Conservation (phyloP, 441 rosid species). For the Biscutella laevigata region DNA sequence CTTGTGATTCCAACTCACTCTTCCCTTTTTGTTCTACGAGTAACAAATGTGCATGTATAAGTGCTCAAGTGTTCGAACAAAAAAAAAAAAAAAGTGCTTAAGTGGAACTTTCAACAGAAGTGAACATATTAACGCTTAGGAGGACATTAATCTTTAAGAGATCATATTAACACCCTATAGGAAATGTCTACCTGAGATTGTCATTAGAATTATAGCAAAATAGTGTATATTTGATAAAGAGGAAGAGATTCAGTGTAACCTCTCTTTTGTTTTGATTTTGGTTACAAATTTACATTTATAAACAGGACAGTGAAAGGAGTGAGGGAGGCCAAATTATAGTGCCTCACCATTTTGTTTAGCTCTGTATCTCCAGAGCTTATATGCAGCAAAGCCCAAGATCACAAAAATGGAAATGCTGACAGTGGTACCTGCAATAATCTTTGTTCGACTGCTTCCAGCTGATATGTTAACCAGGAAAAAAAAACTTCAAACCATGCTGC, state of each 20-base stretch:
- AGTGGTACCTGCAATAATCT: not conserved
- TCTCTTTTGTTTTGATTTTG: not conserved
- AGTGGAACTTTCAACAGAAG: not conserved
- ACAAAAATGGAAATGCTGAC: slow-evolving; percentile 7
- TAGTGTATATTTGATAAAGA: not conserved
- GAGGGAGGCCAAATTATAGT: not conserved
- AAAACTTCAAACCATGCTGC: slow-evolving; percentile 5
- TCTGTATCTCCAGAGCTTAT: slow-evolving; percentile 22
- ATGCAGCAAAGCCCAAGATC: slow-evolving; percentile 18
- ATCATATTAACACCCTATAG: not conserved
- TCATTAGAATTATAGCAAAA: not conserved
- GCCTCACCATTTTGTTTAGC: slow-evolving; percentile 18
- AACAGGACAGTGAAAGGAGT: not conserved
- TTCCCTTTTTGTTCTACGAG: not conserved
- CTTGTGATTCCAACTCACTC: slow-evolving; percentile 3
- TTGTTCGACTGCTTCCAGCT: slow-evolving; percentile 18
- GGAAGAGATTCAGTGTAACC: not conserved
- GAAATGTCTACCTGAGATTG: not conserved
- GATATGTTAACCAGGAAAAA: not conserved
- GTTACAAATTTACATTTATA: not conserved
- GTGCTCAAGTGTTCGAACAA: too few relatives aligned
- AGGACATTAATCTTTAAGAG: not conserved
- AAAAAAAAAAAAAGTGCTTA: too few relatives aligned
- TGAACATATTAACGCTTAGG: not conserved
- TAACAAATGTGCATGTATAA: not conserved